A percentile compares a stretch with the other conserved stretches of the same genome.
phyloP scores from a whole-genome alignment of 2,329 filamentous ascomycete genomes.

The Fusarium setosum region DNA sequence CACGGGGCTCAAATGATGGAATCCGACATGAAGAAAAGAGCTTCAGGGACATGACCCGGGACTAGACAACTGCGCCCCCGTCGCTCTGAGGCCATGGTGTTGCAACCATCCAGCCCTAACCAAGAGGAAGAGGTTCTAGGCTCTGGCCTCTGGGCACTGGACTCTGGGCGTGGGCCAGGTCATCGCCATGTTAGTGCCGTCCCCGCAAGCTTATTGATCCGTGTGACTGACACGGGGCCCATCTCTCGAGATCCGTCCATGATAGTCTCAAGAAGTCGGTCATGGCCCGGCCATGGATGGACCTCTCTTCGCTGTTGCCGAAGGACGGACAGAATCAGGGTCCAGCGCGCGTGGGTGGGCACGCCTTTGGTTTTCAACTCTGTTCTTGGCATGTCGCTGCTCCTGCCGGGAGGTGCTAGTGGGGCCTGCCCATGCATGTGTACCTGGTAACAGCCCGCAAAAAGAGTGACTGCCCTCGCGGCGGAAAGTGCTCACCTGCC shows the following conservation, averaged over 20 bases:
- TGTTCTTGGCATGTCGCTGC: slow-evolving; percentile 1
- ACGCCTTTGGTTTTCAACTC: slow-evolving; percentile 14
- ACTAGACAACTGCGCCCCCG: slow-evolving; percentile 18
- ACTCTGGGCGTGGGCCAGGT: slow-evolving; percentile 9
- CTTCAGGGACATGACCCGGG: background rate
- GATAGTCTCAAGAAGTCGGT: slow-evolving; percentile 4
- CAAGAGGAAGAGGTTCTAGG: slow-evolving; percentile 25
- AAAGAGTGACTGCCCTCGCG: slow-evolving; percentile 6
- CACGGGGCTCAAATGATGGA: background rate
- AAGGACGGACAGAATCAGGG: slow-evolving; percentile 25
- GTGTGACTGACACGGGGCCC: slow-evolving; percentile 4
- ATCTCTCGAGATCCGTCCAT: slow-evolving; percentile 7
- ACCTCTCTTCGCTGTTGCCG: slow-evolving; percentile 15
- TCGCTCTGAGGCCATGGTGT: slow-evolving; percentile 20
- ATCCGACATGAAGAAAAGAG: background rate
- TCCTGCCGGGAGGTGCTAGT: too few relatives aligned
- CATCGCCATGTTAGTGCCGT: slow-evolving; percentile 15
- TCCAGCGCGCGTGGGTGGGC: slow-evolving; percentile 22
- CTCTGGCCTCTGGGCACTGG: slow-evolving; percentile 9
- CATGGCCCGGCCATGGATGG: too few relatives aligned
- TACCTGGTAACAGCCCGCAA: slow-evolving; percentile 16
- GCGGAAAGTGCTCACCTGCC: slow-evolving; percentile 23
- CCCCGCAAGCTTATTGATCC: slow-evolving; percentile 16
- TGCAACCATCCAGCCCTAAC: slow-evolving; percentile 15
- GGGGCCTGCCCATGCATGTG: too few relatives aligned